A percentile compares a stretch with the other conserved stretches of the same genome.
phyloP scores from a whole-genome alignment of 2,329 filamentous ascomycete genomes.

The Mycogone perniciosa region DNA sequence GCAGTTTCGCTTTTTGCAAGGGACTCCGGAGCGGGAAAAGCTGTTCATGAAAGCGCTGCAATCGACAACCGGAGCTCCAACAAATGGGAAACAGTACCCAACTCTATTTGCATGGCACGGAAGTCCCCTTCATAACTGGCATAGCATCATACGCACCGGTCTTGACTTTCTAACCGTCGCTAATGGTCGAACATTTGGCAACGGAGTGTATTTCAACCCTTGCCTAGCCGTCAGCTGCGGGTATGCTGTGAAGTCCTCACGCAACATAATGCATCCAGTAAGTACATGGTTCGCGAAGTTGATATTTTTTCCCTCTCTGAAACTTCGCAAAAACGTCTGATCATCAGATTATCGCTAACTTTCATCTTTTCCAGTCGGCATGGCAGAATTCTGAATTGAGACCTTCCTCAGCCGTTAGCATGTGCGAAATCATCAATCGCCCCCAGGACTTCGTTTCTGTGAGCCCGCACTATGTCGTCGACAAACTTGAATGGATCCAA shows the following conservation, averaged over 20 bases:
- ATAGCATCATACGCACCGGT: conserved; percentile 78
- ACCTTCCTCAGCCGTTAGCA: conserved; percentile 54
- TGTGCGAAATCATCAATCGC: conserved; percentile 81
- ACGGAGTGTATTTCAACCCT: conserved; percentile 77
- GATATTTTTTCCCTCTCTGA: background rate
- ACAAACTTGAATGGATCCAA: conserved; percentile 79
- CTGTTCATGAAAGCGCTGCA: conserved; percentile 61
- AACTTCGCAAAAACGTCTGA: background rate
- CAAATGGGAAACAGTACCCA: conserved; percentile 40
- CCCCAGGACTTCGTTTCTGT: conserved; percentile 52
- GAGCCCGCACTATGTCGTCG: conserved; percentile 62
- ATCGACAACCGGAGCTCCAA: conserved; percentile 23
- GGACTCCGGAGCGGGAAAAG: conserved; percentile 79
- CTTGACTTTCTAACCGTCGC: conserved; percentile 59
- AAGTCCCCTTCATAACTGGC: conserved; percentile 72
- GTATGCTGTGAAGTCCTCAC: background rate
- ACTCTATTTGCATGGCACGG: conserved; percentile 88
- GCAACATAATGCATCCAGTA: background rate
- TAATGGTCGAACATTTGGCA: conserved; percentile 65
- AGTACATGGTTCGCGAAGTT: background rate
- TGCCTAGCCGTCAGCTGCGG: conserved; percentile 20
- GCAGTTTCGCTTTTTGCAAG: conserved; percentile 84
- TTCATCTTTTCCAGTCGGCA: background rate
- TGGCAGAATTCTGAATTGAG: conserved; percentile 66
- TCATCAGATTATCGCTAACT: background rate